Base-by-base conservation (phyloP, 2,329 filamentous ascomycete genomes). In the Monilinia laxa region DNA sequence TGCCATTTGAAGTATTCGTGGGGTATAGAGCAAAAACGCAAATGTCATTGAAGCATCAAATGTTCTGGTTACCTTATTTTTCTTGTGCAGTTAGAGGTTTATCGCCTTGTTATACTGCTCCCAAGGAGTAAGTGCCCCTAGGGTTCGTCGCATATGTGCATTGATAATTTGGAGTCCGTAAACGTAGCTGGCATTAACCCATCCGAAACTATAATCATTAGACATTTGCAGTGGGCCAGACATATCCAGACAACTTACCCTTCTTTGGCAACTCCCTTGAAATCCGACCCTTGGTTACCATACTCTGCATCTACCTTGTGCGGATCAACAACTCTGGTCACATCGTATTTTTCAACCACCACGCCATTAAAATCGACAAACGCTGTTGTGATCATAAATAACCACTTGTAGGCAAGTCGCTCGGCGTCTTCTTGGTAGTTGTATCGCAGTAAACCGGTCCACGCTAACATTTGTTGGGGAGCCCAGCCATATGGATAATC, bases 301-400 rank as follows among this genome's bases (percentile, higher is more conserved):
- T 99, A 99, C 80, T 99, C 95, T 67, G 94, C 95, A 78, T 96
- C 92, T 16, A 98, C 95, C 69, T 91, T 89, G 79, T 98, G 95
- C 49, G 95, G 93, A 75, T 97, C 93, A 66, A 93, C 87, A 6
- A 90, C 89, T 66, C 92, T 83, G 25, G 94, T 98, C 68, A 99
- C 95, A 79, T 99, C 92, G 81, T 99, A 99, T 81, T 99, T 99
- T 80, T 99, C 95, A 7, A 98, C 95, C 1, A 99, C 94, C 11
- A 97, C 93, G 51, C 95, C 95, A 76, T 98, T 98, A 83, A 94
- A 98, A 78, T 99, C 94, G 68, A 97, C 93, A 80, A 98, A 98
- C 0, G 95, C 93, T 80, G 96, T 97, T 67, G 92, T 97, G 75
- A 97, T 93, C 94, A 98, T 98, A 78, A 93, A 96, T 64, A 97